These are phyloP conservation scores for Paramecium tetraurelia DNA, from an alignment of 73 alveolate species.

Conservation along the genomic window DNA sequence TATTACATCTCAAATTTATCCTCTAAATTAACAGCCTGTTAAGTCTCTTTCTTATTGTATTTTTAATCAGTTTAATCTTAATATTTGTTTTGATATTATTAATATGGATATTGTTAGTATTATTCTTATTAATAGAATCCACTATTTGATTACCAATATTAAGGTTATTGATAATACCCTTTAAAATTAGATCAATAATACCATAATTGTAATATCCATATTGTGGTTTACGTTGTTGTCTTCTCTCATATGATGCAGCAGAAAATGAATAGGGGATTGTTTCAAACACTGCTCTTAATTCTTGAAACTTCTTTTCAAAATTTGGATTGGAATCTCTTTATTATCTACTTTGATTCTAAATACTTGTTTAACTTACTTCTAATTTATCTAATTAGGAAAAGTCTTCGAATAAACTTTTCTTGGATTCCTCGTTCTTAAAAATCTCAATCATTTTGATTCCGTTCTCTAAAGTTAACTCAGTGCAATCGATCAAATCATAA, in stretches of 20 bases:
- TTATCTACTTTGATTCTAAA: neutral
- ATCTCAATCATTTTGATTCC: neutral
- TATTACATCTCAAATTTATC: neutral
- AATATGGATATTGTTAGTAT: neutral
- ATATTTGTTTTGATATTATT: neutral
- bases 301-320: slow-evolving; percentile 19
- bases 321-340: neutral
- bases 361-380: neutral
- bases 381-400: neutral
- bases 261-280: slow-evolving; percentile 21
- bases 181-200: neutral
- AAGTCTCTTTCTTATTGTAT: neutral
- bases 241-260: slow-evolving; percentile 34
- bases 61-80: neutral
- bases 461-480: neutral
- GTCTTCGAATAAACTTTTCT: slow-evolving; percentile 28
- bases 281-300: neutral
- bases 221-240: neutral
- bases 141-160: slow-evolving; percentile 18
- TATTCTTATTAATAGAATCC: slow-evolving; percentile 7
- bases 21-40: neutral
- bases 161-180: neutral
- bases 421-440: neutral
- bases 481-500: slow-evolving; percentile 29
- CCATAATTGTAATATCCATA: neutral